Evolutionary conservation across 352 stramenopile genomes (phyloP).

Genomic region (Pythium folliculosum): DNA sequence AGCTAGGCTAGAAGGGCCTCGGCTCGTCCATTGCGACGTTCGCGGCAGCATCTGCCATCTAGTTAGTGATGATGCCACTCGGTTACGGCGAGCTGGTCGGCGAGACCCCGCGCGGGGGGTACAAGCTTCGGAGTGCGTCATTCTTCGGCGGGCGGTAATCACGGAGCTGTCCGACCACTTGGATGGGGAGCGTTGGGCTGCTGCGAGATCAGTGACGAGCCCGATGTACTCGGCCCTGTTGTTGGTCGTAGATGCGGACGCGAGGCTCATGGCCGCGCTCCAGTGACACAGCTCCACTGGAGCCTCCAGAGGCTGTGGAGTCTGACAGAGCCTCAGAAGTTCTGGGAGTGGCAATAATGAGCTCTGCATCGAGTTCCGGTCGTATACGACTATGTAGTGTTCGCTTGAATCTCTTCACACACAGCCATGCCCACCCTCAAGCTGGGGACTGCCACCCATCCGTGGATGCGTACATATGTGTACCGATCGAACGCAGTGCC

Average conservation of each 20-base stretch:
- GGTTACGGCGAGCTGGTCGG: neutral
- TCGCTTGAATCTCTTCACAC: too few species aligned
- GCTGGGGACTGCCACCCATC: too few species aligned
- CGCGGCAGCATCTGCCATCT: constrained; percentile 9
- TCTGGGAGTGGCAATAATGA: too few species aligned
- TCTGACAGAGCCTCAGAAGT: too few species aligned
- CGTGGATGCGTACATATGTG: too few species aligned
- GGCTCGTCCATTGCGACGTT: constrained; percentile 14
- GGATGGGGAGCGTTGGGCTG: neutral
- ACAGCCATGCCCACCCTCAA: too few species aligned
- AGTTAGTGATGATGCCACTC: constrained; percentile 16
- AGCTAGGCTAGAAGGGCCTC: neutral
- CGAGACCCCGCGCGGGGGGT: neutral
- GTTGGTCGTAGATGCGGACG: neutral
- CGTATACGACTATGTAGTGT: too few species aligned
- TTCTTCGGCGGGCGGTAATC: neutral
- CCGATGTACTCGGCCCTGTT: neutral
- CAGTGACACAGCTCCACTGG: too few species aligned
- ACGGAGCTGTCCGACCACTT: neutral
- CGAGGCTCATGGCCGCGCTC: neutral
- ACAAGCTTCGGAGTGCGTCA: neutral
- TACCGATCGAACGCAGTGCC: too few species aligned
- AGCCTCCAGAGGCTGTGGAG: too few species aligned
- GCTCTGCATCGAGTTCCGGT: too few species aligned
- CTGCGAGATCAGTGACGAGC: neutral